phyloP scores from a whole-genome alignment of 805 yeast genomes.

The Kazachstania africana region DNA sequence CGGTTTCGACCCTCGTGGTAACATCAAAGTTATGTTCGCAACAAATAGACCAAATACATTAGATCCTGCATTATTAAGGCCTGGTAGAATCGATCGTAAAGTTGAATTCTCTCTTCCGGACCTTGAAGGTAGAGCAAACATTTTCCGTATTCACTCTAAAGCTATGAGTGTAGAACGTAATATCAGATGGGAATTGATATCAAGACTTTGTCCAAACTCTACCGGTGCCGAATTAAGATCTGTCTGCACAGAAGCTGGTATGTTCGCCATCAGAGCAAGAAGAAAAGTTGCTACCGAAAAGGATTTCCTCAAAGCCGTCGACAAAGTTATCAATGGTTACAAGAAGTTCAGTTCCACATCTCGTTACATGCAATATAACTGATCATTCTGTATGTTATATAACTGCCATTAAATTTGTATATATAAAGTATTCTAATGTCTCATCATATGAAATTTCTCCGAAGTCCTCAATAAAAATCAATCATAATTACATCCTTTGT shows the following conservation, averaged over 20 bases:
- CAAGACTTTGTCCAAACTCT: constrained; percentile 93
- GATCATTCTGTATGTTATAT: no score
- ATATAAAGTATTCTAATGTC: neutral
- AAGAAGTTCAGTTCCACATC: constrained; percentile 95
- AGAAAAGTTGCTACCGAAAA: constrained; percentile 97
- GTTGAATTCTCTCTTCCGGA: constrained; percentile 96
- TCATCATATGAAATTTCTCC: no score
- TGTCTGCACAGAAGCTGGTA: constrained; percentile 98
- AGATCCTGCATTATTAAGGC: constrained; percentile 95
- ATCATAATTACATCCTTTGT: neutral
- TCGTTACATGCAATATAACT: constrained; percentile 97
- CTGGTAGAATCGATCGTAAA: constrained; percentile 97
- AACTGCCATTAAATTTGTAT: no score
- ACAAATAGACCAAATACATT: constrained; percentile 96
- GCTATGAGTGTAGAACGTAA: constrained; percentile 97
- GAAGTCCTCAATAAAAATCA: neutral
- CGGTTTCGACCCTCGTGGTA: constrained; percentile 98
- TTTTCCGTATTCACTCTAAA: constrained; percentile 92
- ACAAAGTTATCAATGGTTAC: constrained; percentile 96
- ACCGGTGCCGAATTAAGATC: constrained; percentile 98
- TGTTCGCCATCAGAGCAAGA: constrained; percentile 98
- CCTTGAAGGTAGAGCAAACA: constrained; percentile 94
- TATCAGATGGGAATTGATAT: constrained; percentile 96
- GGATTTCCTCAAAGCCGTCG: constrained; percentile 95
- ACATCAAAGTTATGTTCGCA: constrained; percentile 98